Evolutionary conservation across 495 filamentous ascomycete species (phyloP).

Genomic region (Bacidia gigantensis): DNA sequence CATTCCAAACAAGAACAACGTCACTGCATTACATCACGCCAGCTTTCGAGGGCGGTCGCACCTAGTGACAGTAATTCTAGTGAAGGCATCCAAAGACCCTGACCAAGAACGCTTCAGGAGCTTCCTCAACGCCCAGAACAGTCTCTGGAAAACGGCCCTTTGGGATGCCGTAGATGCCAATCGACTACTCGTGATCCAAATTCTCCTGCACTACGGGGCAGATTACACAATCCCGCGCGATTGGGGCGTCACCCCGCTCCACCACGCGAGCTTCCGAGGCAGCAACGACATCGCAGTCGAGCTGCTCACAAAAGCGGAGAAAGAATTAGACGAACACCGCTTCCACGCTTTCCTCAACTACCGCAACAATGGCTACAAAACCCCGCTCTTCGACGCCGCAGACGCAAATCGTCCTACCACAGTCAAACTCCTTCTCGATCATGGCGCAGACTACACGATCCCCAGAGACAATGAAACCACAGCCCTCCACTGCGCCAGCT

Average conservation of each 20-base stretch:
- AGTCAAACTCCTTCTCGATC: conserved; percentile 1
- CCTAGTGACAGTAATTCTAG: background rate
- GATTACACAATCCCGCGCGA: background rate
- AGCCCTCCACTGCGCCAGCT: background rate
- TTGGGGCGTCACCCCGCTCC: background rate
- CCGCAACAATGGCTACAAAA: conserved; percentile 2
- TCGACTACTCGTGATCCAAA: background rate
- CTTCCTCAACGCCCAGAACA: background rate
- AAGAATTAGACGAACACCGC: background rate
- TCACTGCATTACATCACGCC: conserved; percentile 2
- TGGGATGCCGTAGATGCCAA: conserved; percentile 5
- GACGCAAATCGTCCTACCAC: background rate
- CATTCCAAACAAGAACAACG: background rate
- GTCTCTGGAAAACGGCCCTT: conserved; percentile 4
- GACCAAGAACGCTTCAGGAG: background rate
- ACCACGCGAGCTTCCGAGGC: background rate
- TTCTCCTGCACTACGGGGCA: conserved; percentile 6
- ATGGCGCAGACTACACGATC: conserved; percentile 2
- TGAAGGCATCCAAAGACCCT: conserved; percentile 2
- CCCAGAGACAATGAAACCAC: background rate
- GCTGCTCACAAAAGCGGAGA: background rate
- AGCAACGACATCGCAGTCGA: conserved; percentile 1
- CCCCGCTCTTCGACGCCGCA: conserved; percentile 7
- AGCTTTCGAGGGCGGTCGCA: background rate
- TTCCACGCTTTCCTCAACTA: background rate